Evolutionary conservation across 805 yeast species (phyloP), one percentile per base, ranked within the genome.

Genomic region (Ogataea pilisensis): DNA sequence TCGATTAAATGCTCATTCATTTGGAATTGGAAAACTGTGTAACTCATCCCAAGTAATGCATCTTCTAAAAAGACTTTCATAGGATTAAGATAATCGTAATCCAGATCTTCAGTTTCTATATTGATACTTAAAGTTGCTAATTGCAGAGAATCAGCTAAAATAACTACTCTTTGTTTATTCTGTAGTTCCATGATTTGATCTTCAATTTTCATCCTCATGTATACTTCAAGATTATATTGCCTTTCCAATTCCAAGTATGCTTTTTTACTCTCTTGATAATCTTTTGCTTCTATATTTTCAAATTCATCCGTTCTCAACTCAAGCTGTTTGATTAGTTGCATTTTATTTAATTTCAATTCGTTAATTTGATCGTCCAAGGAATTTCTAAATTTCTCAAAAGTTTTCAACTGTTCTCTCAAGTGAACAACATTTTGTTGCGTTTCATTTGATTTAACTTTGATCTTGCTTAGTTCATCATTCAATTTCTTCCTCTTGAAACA

Each of bases 181-280:
- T 54, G 39, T 13, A 54, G 18, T 26, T 53, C 53, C 39, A 38
- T 33, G 11, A 53, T 38, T 35, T 57, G 55, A 30, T 54, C 42
- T 33, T 58, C 55, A 11, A 54, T 45, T 29, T 50, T 53, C 19
- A 48, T n/a, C 28, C 59, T 40, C 18, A 53, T 44, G 28, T 44
- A 44, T n/a, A 25, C 32, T 34, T 58, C 60, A 3, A 14, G 11
- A 7, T 41, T 13, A 4, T 44, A 39, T 13, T 43, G 41, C 5
- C 34, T 25, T n/a, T n/a, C n/a, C n/a, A n/a, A n/a, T n/a, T n/a
- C n/a, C n/a, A 20, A 40, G 38, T 2, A 45, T 13, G 1, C 31
- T 26, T 5, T 31, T 17, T 36, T 32, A 48, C 4, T 31, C 33
- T 18, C 16, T 21, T 39, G 28, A 2, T 25, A 16, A 2, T n/a